Evolutionary conservation across 257 asterid species (phyloP).

Genomic region (Capsicum rhomboideum): DNA sequence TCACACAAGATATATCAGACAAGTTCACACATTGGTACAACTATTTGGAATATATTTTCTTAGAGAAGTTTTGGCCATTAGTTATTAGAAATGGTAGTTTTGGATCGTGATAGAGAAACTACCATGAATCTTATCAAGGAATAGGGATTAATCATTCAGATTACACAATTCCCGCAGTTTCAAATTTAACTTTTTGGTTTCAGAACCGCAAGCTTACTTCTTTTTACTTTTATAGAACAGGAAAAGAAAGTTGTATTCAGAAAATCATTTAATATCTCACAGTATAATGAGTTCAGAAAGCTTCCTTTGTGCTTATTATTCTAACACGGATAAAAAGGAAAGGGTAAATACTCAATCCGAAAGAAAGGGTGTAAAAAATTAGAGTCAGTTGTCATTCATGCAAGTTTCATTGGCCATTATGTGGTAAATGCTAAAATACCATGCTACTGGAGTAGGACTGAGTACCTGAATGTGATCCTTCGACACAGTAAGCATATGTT

Average conservation of each 20-base stretch:
- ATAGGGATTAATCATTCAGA: not conserved
- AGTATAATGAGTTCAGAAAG: not conserved
- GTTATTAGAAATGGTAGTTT: not conserved
- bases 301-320: not conserved
- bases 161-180: not conserved
- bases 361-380: not conserved
- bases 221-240: not conserved
- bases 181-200: not conserved
- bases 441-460: not conserved
- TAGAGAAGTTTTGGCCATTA: not conserved
- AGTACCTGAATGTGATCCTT: conserved; percentile 91
- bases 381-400: not conserved
- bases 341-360: not conserved
- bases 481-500: conserved; percentile 53
- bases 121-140: not conserved
- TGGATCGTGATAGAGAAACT: not conserved
- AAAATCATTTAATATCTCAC: not conserved
- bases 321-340: not conserved
- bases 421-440: not conserved
- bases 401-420: not conserved
- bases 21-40: not conserved
- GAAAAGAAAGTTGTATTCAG: not conserved
- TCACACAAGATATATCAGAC: not conserved
- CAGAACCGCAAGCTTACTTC: not conserved
- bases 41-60: not conserved